Evolutionary conservation across 2,329 filamentous ascomycete genomes (phyloP).

Genomic region (Trichoderma oligosporum): DNA sequence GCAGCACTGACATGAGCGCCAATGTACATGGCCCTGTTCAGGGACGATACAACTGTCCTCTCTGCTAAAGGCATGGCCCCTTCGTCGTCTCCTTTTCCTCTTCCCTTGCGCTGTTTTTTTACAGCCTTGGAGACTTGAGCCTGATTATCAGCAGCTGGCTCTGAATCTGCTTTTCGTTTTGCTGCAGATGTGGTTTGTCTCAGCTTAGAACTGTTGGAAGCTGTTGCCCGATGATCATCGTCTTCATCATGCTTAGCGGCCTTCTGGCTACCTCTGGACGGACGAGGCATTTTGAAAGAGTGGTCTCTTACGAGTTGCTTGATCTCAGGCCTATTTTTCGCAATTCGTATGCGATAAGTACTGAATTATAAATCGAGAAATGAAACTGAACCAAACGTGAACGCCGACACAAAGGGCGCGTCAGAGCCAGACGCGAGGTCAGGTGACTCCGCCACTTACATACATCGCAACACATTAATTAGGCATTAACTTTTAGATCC

Average conservation of each 20-base stretch:
- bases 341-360: not conserved
- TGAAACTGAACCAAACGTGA: not conserved
- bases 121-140: not conserved
- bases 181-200: conserved; percentile 23
- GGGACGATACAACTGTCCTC: conserved; percentile 59
- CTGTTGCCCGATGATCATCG: conserved; percentile 22
- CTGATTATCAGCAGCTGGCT: not conserved
- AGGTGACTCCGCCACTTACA: conserved; percentile 21
- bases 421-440: conserved; percentile 20
- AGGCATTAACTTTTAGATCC: too few relatives aligned
- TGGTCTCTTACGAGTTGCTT: not conserved
- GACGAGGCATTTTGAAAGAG: conserved; percentile 32
- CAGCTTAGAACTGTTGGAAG: conserved; percentile 23
- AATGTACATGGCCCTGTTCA: conserved; percentile 72
- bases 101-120: conserved; percentile 28
- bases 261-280: conserved; percentile 34
- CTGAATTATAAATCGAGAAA: not conserved
- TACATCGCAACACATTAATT: not conserved
- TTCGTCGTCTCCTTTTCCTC: conserved; percentile 38
- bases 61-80: conserved; percentile 58
- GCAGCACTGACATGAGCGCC: conserved; percentile 90
- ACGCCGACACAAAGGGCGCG: not conserved
- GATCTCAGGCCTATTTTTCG: too few relatives aligned
- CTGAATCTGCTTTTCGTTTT: conserved; percentile 24
- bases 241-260: conserved; percentile 34